Conservation (phyloP, 768 basidiomycete species). For the Arthromyces matolae region DNA sequence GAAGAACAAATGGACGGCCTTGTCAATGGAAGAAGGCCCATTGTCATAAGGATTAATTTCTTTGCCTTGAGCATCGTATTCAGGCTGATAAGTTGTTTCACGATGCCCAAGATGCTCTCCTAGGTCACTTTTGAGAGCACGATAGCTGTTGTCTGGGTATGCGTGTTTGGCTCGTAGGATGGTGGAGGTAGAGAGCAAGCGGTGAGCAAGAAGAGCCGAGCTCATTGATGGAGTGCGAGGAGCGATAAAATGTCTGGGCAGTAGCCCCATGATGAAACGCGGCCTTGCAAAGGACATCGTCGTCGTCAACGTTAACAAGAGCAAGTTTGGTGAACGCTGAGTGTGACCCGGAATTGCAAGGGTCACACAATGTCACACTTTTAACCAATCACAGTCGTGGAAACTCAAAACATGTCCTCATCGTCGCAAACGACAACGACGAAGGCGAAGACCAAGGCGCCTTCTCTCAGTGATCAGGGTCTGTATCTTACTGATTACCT, state of each 20-base stretch:
- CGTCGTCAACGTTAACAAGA: conserved; percentile 38
- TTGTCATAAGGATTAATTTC: conserved; percentile 66
- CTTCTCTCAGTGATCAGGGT: conserved; percentile 72
- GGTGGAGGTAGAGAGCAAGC: conserved; percentile 47
- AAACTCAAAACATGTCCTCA: conserved; percentile 42
- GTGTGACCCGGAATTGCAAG: conserved; percentile 30
- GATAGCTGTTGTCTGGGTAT: conserved; percentile 25
- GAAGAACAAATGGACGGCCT: conserved; percentile 95
- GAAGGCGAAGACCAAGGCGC: conserved; percentile 58
- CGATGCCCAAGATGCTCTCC: conserved; percentile 28
- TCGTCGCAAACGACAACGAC: conserved; percentile 40
- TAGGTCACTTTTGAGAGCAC: conserved; percentile 35
- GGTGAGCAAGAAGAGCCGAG: conserved; percentile 40
- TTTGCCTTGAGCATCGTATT: conserved; percentile 43
- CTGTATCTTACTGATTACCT: conserved; percentile 19
- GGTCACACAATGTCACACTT: conserved; percentile 31
- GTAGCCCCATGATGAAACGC: conserved; percentile 48
- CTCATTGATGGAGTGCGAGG: conserved; percentile 28
- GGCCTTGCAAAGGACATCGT: conserved; percentile 58
- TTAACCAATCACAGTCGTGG: conserved; percentile 44
- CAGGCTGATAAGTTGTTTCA: conserved; percentile 16
- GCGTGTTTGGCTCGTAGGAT: conserved; percentile 36
- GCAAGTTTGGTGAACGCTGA: conserved; percentile 25
- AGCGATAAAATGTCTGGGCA: conserved; percentile 38
- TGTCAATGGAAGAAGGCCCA: conserved; percentile 90